Conservation (phyloP, 2,329 filamentous ascomycete genomes). For the Nemania abortiva region DNA sequence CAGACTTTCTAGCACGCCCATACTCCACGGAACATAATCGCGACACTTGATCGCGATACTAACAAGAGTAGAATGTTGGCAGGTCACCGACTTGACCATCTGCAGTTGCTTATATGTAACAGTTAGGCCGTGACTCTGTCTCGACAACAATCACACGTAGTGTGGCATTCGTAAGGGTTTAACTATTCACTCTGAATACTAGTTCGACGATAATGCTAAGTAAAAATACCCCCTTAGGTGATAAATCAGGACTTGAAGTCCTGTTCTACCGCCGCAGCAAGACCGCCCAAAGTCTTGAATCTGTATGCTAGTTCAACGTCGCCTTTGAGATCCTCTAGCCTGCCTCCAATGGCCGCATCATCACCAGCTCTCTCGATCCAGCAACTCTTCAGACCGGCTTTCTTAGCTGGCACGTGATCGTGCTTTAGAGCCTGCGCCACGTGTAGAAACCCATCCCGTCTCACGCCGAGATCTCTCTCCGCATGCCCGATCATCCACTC, state of each 20-base stretch:
- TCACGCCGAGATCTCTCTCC: conserved; percentile 65
- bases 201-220: too few relatives aligned
- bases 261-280: conserved; percentile 67
- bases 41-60: too few relatives aligned
- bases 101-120: too few relatives aligned
- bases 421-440: conserved; percentile 76
- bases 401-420: conserved; percentile 74
- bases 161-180: too few relatives aligned
- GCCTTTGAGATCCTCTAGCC: conserved; percentile 41
- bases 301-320: conserved; percentile 63
- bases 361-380: conserved; percentile 65
- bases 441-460: conserved; percentile 63
- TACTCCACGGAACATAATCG: too few relatives aligned
- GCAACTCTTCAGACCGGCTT: conserved; percentile 66
- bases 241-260: background rate
- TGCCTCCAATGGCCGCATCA: conserved; percentile 58
- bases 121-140: too few relatives aligned
- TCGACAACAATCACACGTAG: too few relatives aligned
- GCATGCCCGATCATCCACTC: conserved; percentile 70
- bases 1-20: too few relatives aligned
- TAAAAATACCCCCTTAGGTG: too few relatives aligned
- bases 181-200: too few relatives aligned
- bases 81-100: too few relatives aligned
- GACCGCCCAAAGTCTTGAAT: conserved; percentile 69
- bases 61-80: too few relatives aligned